Conservation (phyloP, 805 yeast species). For the Komagataella pastoris region DNA sequence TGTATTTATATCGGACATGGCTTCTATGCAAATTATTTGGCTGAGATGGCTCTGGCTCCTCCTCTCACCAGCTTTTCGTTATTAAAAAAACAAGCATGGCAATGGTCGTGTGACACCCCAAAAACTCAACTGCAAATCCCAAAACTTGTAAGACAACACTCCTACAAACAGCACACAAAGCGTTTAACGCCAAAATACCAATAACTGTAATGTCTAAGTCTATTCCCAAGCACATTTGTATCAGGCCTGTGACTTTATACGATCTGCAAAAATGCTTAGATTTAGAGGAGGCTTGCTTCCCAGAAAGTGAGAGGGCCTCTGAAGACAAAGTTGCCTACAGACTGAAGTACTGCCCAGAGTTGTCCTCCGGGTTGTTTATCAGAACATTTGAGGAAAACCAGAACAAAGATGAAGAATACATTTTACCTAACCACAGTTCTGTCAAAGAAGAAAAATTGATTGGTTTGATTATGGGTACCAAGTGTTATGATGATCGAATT, state of each 20-base stretch:
- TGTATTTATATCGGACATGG: conserved; percentile 1
- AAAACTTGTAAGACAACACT: conserved; percentile 1
- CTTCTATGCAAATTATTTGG: background rate
- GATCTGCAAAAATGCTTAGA: conserved; percentile 51
- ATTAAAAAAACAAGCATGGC: background rate
- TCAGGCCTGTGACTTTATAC: conserved; percentile 68
- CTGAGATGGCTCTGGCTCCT: background rate
- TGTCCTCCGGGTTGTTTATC: conserved; percentile 77
- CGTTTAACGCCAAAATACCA: background rate
- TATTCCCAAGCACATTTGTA: conserved; percentile 44
- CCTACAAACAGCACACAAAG: background rate
- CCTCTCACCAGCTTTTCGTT: background rate
- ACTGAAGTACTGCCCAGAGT: conserved; percentile 74
- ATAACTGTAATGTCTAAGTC: background rate
- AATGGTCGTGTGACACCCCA: background rate
- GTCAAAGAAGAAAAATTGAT: conserved; percentile 51
- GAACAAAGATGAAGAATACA: conserved; percentile 11
- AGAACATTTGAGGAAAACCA: conserved; percentile 37
- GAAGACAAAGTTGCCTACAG: conserved; percentile 55
- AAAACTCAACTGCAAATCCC: background rate
- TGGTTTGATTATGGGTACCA: conserved; percentile 76
- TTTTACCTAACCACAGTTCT: conserved; percentile 32
- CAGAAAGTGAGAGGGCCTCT: conserved; percentile 55
- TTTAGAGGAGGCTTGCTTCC: conserved; percentile 61
- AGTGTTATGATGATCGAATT: conserved; percentile 35